These are phyloP conservation scores for Boletellus sp. DNA, from an alignment of 1,284 basidiomycete species.

Conservation along the genomic window DNA sequence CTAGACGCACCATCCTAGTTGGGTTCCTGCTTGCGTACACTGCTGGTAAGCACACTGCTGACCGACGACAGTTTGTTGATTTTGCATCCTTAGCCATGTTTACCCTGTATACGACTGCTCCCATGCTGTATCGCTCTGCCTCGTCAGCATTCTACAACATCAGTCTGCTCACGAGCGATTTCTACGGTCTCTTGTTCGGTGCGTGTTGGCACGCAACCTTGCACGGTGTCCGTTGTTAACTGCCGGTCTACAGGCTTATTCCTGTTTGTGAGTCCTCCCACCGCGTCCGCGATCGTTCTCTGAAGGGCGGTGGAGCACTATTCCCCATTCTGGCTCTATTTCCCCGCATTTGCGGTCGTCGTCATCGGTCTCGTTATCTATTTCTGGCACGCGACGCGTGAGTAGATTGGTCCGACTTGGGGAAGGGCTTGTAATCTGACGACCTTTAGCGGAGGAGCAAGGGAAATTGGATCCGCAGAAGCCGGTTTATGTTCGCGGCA, in stretches of 20 bases:
- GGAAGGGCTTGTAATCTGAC: conserved; percentile 5
- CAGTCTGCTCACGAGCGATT: conserved; percentile 78
- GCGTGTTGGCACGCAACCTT: conserved; percentile 20
- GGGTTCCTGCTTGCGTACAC: conserved; percentile 77
- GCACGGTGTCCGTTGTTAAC: conserved; percentile 9
- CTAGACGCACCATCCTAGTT: conserved; percentile 38
- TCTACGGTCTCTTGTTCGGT: conserved; percentile 82
- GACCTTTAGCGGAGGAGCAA: conserved; percentile 65
- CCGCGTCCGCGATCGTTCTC: conserved; percentile 1
- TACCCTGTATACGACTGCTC: conserved; percentile 79
- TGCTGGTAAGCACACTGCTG: conserved; percentile 36
- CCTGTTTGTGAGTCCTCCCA: conserved; percentile 50
- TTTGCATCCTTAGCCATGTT: conserved; percentile 59
- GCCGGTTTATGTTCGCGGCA: conserved; percentile 55
- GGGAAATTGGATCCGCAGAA: conserved; percentile 59
- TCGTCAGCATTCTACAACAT: conserved; percentile 84
- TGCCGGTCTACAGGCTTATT: conserved; percentile 47
- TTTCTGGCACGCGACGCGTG: conserved; percentile 80
- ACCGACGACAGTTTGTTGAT: conserved; percentile 4
- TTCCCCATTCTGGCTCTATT: conserved; percentile 81
- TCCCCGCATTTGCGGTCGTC: conserved; percentile 67
- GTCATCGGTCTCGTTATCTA: conserved; percentile 72
- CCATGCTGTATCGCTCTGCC: conserved; percentile 78
- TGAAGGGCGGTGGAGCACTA: conserved; percentile 52
- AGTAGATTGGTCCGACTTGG: conserved; percentile 30